Evolutionary conservation across 208 protist species (phyloP).

Genomic region (Histomonas meleagridis): DNA sequence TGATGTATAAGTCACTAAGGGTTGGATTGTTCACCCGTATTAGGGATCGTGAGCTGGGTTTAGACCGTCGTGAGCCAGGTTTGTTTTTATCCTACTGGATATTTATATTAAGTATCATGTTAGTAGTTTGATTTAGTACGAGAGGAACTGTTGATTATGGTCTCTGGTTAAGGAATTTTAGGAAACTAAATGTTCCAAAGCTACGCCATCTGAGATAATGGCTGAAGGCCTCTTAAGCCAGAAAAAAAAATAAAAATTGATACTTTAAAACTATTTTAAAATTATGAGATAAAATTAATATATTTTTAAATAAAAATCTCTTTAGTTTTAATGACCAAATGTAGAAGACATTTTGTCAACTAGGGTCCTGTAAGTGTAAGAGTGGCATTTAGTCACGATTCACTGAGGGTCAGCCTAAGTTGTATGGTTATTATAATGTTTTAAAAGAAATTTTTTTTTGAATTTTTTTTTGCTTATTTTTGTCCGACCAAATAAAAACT

Average conservation of each 20-base stretch:
- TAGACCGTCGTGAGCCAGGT: conserved; percentile 70
- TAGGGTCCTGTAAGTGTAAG: conserved; percentile 46
- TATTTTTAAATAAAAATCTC: not conserved
- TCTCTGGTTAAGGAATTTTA: conserved; percentile 58
- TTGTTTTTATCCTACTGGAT: conserved; percentile 66
- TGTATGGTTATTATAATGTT: conserved; percentile 36
- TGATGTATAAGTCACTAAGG: conserved; percentile 60
- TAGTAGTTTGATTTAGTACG: conserved; percentile 60
- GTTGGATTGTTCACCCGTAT: conserved; percentile 47
- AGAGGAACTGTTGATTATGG: conserved; percentile 61
- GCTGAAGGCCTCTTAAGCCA: conserved; percentile 60
- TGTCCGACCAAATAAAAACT: no score
- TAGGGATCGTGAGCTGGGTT: conserved; percentile 67
- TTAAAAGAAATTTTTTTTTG: no score
- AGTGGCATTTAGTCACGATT: conserved; percentile 47
- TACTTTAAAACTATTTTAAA: conserved; percentile 5
- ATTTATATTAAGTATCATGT: conserved; percentile 46
- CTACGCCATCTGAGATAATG: conserved; percentile 56
- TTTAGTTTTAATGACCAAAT: not conserved
- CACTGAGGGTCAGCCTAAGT: conserved; percentile 41
- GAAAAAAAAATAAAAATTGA: conserved; percentile 53
- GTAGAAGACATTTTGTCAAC: conserved; percentile 48
- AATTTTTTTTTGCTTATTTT: no score
- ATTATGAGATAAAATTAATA: conserved; percentile 1
- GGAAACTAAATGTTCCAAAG: conserved; percentile 50